Base-by-base conservation (phyloP, 2,329 filamentous ascomycete genomes). In the Ceratocystis colombiana region DNA sequence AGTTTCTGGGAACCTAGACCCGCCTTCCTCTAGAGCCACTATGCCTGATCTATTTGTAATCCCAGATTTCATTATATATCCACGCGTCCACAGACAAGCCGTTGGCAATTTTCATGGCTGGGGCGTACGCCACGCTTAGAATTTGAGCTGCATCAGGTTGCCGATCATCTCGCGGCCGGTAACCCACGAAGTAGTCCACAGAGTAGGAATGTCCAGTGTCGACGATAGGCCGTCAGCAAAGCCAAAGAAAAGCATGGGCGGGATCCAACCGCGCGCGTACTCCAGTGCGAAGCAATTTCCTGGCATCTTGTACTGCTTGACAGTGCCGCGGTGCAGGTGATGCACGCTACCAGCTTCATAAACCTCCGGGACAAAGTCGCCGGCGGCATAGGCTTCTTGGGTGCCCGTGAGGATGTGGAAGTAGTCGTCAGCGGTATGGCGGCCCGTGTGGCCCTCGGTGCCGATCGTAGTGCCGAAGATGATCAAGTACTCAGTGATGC, bases 341-440 rank as follows among this genome's bases (percentile, higher is more conserved):
- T 94, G 87, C 70, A 90, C 82, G 71, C 76, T 80, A 46, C 89
- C 89, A 65, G 83, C 76, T 0, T 82, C 80, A 77, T 90, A 93
- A 69, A 88, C 77, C 76, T 90, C 87, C 44, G 86, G 78, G 74
- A 82, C 80, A 75, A 84, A 89, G 69, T 79, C 74, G 70, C 87
- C 87, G 1, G 86, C 84, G 3, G 83, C 80, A 79, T 90, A 92
- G 70, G 90, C 88, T 71, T 84, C 80, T 77, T 96, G 86, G 71
- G 86, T 84, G 71, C 91, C 91, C 44, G 80, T 79, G 41, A 96
- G 81, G 79, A 96, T 96, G 80, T 92, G 84, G 81, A 96, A 96
- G 81, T 94, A 96, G 80, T 96, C 91, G 77, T 96, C 89, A 17
- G 90, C 90, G 12, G 90, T 93, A 81, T 96, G 91, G 63, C 90